Base-by-base conservation (phyloP, 1,284 basidiomycete species). In the Termitomyces sp. region DNA sequence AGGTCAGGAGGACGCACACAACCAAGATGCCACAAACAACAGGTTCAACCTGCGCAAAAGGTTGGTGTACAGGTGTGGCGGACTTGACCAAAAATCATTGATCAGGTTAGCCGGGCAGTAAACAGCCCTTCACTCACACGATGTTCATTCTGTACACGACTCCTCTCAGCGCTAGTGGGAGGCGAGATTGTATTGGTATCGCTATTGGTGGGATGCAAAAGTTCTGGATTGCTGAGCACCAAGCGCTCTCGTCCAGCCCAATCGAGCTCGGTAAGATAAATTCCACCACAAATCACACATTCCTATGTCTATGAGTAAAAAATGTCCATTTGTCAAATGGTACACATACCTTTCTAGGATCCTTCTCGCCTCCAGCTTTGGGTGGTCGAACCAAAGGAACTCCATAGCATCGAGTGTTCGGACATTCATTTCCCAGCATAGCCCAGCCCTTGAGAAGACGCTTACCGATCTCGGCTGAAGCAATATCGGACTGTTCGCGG, bases 361-460 rank as follows among this genome's bases (percentile, higher is more conserved):
- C 79, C 58, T 79, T 80, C 50, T 76, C 78, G 16, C 74, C 74
- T 7, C 79, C 80, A 35, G 72, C 60, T 64, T 79, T 86, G n/a
- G 86, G 86, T 40, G 84, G 85, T 46, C 86, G 73, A 50, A 88
- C 84, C 28, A 91, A 76, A 28, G 88, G 88, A 10, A 89, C 72
- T 13, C 86, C 87, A 65, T 81, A 85, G 61, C 88, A 91, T 34
- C 71, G 69, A 24, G 63, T 61, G 60, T 80, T 84, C 0, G 81
- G 80, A 62, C 91, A 93, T 69, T 91, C 88, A 46, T 91, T 88
- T 38, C 78, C 87, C 18, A 93, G 73, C 86, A 93, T 88, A 0
- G 89, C 81, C 88, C 88, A 92, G 39, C 90, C 90, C 64, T 81
- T 83, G 42, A 93, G 68, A 55, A 93, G 72, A 28, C 82, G 77